Percentiles rank a stretch among this genome's conserved stretches.
These are phyloP conservation scores for Globisporangium solare DNA, from an alignment of 352 stramenopile species.

Conservation along the genomic window DNA sequence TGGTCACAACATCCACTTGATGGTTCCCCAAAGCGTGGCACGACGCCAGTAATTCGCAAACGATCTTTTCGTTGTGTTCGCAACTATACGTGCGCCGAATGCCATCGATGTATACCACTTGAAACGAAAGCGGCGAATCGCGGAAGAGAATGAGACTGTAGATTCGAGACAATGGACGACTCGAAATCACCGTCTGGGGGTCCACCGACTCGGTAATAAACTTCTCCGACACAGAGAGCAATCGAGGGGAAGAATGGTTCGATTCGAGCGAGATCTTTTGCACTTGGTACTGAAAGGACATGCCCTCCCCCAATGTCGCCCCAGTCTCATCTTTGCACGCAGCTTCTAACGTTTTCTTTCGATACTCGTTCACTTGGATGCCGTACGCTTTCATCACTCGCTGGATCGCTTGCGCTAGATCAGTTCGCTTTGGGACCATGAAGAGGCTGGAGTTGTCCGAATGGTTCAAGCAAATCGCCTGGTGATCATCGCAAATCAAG, in stretches of 20 bases:
- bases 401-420: conserved; percentile 67
- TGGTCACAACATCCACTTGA: conserved; percentile 57
- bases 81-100: conserved; percentile 68
- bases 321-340: conserved; percentile 44
- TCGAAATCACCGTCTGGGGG: conserved; percentile 49
- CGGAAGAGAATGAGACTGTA: conserved; percentile 68
- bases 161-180: conserved; percentile 61
- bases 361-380: conserved; percentile 82
- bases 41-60: conserved; percentile 67
- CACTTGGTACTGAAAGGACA: conserved; percentile 72
- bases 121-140: conserved; percentile 57
- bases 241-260: conserved; percentile 32
- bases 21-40: conserved; percentile 70
- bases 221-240: conserved; percentile 63
- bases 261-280: conserved; percentile 43
- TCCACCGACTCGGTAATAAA: conserved; percentile 66
- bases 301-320: conserved; percentile 19
- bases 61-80: conserved; percentile 62
- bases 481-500: conserved; percentile 69
- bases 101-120: conserved; percentile 73
- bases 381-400: conserved; percentile 68
- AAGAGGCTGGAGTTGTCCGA: conserved; percentile 83
- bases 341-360: conserved; percentile 71
- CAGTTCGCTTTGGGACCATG: conserved; percentile 52
- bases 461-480: conserved; percentile 71